phyloP scores from a whole-genome alignment of 208 protist genomes.

The Leishmania guyanensis region DNA sequence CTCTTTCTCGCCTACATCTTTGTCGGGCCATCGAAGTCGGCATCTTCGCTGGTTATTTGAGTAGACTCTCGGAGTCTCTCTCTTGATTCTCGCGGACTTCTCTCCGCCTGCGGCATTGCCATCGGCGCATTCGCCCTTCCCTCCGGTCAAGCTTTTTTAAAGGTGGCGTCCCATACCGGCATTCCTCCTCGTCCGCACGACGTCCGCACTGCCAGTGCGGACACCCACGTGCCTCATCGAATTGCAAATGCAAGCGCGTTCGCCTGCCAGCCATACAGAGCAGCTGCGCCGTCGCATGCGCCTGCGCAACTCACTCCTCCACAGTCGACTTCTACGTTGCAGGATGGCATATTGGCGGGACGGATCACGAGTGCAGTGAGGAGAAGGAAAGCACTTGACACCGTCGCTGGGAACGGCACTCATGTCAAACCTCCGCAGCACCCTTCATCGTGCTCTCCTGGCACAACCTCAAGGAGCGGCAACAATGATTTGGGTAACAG shows the following conservation, averaged over 20 bases:
- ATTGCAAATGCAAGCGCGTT: conserved; percentile 4
- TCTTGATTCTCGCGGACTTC: not conserved
- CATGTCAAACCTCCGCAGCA: not conserved
- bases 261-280: not conserved
- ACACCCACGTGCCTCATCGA: conserved; percentile 1
- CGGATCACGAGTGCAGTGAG: not conserved
- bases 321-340: not conserved
- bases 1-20: not conserved
- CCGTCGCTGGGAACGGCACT: not conserved
- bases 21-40: not conserved
- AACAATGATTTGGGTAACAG: not conserved
- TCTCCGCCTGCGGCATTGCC: not conserved
- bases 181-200: conserved; percentile 12
- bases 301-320: not conserved
- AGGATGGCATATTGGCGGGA: not conserved
- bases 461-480: not conserved
- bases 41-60: not conserved
- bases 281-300: not conserved
- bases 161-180: conserved; percentile 28
- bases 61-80: not conserved
- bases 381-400: not conserved
- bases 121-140: not conserved
- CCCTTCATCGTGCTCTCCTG: not conserved
- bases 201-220: conserved; percentile 8
- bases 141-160: conserved; percentile 5